Conservation (phyloP, 1,284 basidiomycete species). For the Boletus smithii region DNA sequence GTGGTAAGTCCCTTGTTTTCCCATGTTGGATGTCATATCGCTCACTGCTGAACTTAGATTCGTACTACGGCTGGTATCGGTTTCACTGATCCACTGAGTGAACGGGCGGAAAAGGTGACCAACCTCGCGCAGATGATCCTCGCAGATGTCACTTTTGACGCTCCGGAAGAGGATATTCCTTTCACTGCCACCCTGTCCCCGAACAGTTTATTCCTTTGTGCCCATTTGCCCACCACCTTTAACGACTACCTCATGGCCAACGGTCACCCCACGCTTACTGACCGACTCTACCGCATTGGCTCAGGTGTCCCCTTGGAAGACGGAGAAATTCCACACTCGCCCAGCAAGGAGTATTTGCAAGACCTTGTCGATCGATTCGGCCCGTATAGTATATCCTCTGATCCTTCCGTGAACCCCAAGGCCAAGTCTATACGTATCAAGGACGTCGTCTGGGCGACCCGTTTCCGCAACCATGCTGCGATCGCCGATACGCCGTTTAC, state of each 20-base stretch:
- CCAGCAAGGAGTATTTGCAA: constrained; percentile 38
- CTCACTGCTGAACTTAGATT: constrained; percentile 9
- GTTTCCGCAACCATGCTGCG: constrained; percentile 40
- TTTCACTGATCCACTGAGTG: constrained; percentile 16
- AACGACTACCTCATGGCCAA: constrained; percentile 20
- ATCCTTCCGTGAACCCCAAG: constrained; percentile 24
- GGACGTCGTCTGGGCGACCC: constrained; percentile 37
- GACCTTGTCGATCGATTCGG: constrained; percentile 37
- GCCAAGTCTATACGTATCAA: constrained; percentile 23
- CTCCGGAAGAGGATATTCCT: neutral
- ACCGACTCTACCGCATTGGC: constrained; percentile 35
- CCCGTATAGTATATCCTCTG: constrained; percentile 23
- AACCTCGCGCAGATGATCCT: constrained; percentile 23
- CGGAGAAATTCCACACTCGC: constrained; percentile 33
- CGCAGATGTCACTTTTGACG: constrained; percentile 23
- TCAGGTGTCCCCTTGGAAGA: constrained; percentile 32
- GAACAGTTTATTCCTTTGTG: constrained; percentile 31
- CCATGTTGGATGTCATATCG: neutral
- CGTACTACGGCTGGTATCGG: constrained; percentile 21
- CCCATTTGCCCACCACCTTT: constrained; percentile 30
- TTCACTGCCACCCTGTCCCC: constrained; percentile 12
- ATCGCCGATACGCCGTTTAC: constrained; percentile 36
- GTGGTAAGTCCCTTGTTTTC: constrained; percentile 35
- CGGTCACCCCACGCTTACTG: constrained; percentile 8
- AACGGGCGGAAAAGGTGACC: neutral